phyloP scores from a whole-genome alignment of 2,329 filamentous ascomycete species.

The Xylaria sp. region DNA sequence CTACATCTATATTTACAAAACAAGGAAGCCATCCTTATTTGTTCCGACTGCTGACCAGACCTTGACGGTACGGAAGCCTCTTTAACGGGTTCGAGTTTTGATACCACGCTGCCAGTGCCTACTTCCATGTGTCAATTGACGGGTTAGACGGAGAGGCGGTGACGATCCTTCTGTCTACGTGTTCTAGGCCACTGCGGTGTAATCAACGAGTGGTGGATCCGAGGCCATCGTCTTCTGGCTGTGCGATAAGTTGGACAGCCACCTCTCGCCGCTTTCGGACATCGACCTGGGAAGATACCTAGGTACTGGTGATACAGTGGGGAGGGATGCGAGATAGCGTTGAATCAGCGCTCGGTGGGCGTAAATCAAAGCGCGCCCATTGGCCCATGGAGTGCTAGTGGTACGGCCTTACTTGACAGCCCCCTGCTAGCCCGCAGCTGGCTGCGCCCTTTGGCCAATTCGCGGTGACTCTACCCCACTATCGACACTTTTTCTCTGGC shows the following conservation, averaged over 20 bases:
- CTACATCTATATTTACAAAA: too few species aligned
- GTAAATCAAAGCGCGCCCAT: conserved; percentile 13
- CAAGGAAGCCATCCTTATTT: too few species aligned
- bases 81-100: neutral
- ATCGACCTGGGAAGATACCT: neutral
- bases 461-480: conserved; percentile 22
- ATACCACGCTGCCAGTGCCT: neutral
- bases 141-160: neutral
- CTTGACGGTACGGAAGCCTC: neutral
- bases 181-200: neutral
- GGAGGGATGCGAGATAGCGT: neutral
- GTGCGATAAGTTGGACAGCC: neutral
- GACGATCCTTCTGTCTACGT: neutral
- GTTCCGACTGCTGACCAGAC: neutral
- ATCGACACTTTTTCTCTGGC: conserved; percentile 23
- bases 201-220: conserved; percentile 4
- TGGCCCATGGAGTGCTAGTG: neutral
- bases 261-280: conserved; percentile 28
- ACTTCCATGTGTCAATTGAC: neutral
- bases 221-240: neutral
- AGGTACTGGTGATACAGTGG: neutral
- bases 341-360: neutral
- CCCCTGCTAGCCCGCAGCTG: conserved; percentile 11
- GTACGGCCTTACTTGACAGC: neutral
- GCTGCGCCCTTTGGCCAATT: conserved; percentile 22